Base-by-base conservation (phyloP, 192 early-diverging fungal species). In the Backusella macrospora region DNA sequence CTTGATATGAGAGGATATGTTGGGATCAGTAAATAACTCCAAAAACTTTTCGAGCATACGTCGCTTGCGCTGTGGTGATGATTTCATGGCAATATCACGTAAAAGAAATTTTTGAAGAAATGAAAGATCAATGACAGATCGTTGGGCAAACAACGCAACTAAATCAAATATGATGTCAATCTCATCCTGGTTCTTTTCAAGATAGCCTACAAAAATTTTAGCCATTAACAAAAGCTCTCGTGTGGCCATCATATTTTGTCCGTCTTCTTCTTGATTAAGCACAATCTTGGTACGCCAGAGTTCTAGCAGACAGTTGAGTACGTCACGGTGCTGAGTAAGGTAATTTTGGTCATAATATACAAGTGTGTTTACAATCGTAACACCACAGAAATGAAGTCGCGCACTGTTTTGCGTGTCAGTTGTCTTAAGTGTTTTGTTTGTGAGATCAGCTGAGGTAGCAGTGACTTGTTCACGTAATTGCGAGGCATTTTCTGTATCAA, bases 41-140 rank as follows among this genome's bases (percentile, higher is more conserved):
- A 98, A 81, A 78, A 95, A 98, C 21, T 86, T 86, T 64, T 92
- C 85, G 26, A 96, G 70, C 38, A 98, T 91, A 1, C 76, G 76
- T 62, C 89, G 86, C 78, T 93, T 95, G 65, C 86, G 85, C 7
- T 75, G 63, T 1, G 84, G 68, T 0, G 84, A 67, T 14, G 82
- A 90, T 48, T 85, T 80, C 34, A 89, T 76, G 2, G 84, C 84
- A 4, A 94, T 84, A 46, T 90, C 84, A 52, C 94, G 83, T 43
- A 85, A 88, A 40, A 92, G 84, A 71, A 93, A 97, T 44, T 85
- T 81, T 74, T 87, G 86, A 9, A 96, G 70, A 44, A 86, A 82
- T 34, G 83, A 81, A 23, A 83, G 77, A 65, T 94, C 93, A 47
- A 93, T 79, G 16, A 92, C 75, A n/a, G 90, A 91, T 46, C 87